Base-by-base conservation (phyloP, 352 stramenopile species). In the Phytophthora cryptogea region DNA sequence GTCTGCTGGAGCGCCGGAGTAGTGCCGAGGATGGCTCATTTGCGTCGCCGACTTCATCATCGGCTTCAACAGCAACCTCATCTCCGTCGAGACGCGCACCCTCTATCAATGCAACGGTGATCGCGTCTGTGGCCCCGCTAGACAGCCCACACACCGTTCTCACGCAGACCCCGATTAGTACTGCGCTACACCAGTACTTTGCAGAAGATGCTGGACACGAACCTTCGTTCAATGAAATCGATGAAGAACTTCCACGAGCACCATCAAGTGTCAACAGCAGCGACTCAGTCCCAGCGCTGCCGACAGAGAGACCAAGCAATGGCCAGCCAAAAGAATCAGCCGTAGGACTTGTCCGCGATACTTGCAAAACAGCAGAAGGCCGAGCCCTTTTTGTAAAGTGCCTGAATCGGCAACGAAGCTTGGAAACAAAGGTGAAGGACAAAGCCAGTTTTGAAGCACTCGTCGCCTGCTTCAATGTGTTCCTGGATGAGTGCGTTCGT, bases 321-420 rank as follows among this genome's bases (percentile, higher is more conserved):
- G 9, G 9, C 27, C 65, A 68, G 11, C 27, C 48, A 5, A 71
- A 66, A 33, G 42, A 41, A 13, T 46, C 59, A 16, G 14, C 51
- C n/a, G 54, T 58, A 44, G 8, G 46, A 40, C 56, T 76, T 16
- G 66, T 76, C 9, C 55, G 40, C 17, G 55, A 67, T 3, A 72
- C 68, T 13, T 74, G 67, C 36, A 76, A 67, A 50, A 74, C 60
- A 33, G 54, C 36, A 63, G 73, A 70, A 20, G 83, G 83, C 0
- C 86, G 86, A 14, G 80, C 78, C 10, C 36, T 88, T 60, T 93
- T 95, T 60, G 86, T 95, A 8, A 86, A 86, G 47, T 92, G 82
- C 31, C 59, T 95, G 14, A 95, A 93, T 47, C 80, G 78, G 2
- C 86, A 95, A 58, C 83, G 86, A 23, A 92, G 86, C 49, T 35